Evolutionary conservation across 441 rosid species (phyloP).

Genomic region (Metrosideros polymorpha): DNA sequence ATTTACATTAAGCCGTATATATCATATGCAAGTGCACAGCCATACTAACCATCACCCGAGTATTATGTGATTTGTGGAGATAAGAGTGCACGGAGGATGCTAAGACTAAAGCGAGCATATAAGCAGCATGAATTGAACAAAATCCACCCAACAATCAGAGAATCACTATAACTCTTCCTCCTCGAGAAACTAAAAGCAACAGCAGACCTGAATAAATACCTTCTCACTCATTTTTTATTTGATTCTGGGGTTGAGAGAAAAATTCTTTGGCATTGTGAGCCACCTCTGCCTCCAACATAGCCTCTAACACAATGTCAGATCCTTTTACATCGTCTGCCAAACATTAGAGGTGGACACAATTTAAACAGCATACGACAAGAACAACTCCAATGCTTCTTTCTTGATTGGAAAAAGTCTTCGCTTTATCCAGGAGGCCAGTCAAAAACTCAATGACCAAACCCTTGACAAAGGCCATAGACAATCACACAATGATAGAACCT

Average conservation of each 20-base stretch:
- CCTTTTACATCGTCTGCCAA: background rate
- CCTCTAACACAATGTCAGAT: conserved; percentile 65
- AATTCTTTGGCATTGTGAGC: conserved; percentile 60
- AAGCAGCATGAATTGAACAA: background rate
- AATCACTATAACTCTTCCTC: background rate
- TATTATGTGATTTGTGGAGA: background rate
- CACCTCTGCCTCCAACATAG: conserved; percentile 73
- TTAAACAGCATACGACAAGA: background rate
- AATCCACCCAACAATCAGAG: background rate
- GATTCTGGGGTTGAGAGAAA: conserved; percentile 55
- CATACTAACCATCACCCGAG: background rate
- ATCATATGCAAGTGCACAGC: background rate
- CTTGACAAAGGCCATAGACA: background rate
- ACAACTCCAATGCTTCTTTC: background rate
- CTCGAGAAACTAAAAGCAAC: background rate
- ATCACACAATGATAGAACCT: background rate
- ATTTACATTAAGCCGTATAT: background rate
- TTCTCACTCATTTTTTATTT: background rate
- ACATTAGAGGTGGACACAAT: background rate
- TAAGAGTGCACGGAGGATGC: background rate
- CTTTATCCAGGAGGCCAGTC: background rate
- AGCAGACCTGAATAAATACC: background rate
- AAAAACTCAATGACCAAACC: background rate
- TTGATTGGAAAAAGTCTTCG: background rate
- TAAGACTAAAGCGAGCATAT: background rate